These are phyloP conservation scores for Exophiala alcalophila DNA, from an alignment of 2,329 filamentous ascomycete species.

Conservation along the genomic window DNA sequence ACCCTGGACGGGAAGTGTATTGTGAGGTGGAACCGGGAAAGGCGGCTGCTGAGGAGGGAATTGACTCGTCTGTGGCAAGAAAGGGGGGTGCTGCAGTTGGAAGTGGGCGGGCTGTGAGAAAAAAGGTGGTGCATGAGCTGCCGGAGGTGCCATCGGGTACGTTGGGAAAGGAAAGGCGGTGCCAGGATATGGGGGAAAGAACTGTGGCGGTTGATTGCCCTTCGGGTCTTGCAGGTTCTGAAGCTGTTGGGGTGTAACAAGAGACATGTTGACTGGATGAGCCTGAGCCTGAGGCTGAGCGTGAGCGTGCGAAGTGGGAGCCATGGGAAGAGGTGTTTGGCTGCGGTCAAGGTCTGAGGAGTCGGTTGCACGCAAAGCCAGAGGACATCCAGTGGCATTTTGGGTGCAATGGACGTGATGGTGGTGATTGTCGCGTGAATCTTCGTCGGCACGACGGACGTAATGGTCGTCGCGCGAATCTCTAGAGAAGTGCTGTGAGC, in stretches of 20 bases:
- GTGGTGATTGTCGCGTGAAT: too few relatives aligned
- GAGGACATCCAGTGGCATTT: neutral
- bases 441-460: conserved; percentile 3
- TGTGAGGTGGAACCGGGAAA: conserved; percentile 8
- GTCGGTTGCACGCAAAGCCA: conserved; percentile 12
- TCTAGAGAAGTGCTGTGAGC: conserved; percentile 26
- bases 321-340: conserved; percentile 12
- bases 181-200: conserved; percentile 13
- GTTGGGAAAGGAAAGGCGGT: conserved; percentile 13
- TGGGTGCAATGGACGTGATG: conserved; percentile 7
- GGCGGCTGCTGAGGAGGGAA: conserved; percentile 3
- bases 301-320: conserved; percentile 20
- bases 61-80: conserved; percentile 2
- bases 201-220: conserved; percentile 7
- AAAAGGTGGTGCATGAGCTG: neutral
- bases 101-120: conserved; percentile 7
- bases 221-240: conserved; percentile 5
- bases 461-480: conserved; percentile 16
- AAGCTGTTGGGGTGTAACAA: conserved; percentile 12
- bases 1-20: conserved; percentile 2
- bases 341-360: conserved; percentile 2
- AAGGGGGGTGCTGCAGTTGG: neutral
- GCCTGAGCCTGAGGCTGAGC: conserved; percentile 19
- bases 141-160: conserved; percentile 10
- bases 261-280: conserved; percentile 19